A percentile compares a stretch with the other conserved stretches of the same genome.
Evolutionary conservation across 2,329 filamentous ascomycete genomes (phyloP).

Genomic region (Rhynchosporium agropyri): DNA sequence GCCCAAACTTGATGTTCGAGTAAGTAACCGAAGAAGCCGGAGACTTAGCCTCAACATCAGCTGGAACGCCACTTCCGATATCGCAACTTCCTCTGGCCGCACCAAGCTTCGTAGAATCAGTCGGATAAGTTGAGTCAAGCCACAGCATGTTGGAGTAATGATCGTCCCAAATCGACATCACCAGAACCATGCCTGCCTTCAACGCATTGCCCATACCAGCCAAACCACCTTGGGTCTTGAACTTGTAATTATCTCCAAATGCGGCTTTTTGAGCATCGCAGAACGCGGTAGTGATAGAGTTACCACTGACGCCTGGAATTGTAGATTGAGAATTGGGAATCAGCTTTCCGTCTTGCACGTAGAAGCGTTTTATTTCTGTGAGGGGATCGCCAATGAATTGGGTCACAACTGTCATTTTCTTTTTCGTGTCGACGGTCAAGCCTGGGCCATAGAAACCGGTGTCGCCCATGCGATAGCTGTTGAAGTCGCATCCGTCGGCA

Average conservation of each 20-base stretch:
- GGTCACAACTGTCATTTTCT: slow-evolving; percentile 59
- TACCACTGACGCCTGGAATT: slow-evolving; percentile 51
- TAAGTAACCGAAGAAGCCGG: slow-evolving; percentile 49
- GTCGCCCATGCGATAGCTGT: slow-evolving; percentile 60
- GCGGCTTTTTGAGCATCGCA: slow-evolving; percentile 57
- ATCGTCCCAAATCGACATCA: slow-evolving; percentile 59
- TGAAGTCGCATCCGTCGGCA: slow-evolving; percentile 64
- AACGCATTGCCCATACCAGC: slow-evolving; percentile 57
- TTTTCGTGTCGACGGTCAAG: slow-evolving; percentile 54
- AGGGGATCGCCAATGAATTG: slow-evolving; percentile 59
- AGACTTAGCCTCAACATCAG: slow-evolving; percentile 50
- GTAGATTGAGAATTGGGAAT: slow-evolving; percentile 53
- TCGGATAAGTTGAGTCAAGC: slow-evolving; percentile 69
- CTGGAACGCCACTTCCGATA: slow-evolving; percentile 53
- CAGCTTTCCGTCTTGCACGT: slow-evolving; percentile 52
- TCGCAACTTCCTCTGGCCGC: slow-evolving; percentile 57
- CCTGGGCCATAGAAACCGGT: slow-evolving; percentile 58
- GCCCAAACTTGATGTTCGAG: slow-evolving; percentile 40
- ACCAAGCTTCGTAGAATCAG: slow-evolving; percentile 48
- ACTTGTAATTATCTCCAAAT: slow-evolving; percentile 57
- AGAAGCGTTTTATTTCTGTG: slow-evolving; percentile 45
- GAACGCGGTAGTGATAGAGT: slow-evolving; percentile 59
- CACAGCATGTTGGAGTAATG: slow-evolving; percentile 71
- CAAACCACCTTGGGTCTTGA: slow-evolving; percentile 58
- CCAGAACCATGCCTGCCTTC: slow-evolving; percentile 53